Evolutionary conservation across 805 yeast genomes (phyloP).

Genomic region (Blastobotrys mokoenaii): DNA sequence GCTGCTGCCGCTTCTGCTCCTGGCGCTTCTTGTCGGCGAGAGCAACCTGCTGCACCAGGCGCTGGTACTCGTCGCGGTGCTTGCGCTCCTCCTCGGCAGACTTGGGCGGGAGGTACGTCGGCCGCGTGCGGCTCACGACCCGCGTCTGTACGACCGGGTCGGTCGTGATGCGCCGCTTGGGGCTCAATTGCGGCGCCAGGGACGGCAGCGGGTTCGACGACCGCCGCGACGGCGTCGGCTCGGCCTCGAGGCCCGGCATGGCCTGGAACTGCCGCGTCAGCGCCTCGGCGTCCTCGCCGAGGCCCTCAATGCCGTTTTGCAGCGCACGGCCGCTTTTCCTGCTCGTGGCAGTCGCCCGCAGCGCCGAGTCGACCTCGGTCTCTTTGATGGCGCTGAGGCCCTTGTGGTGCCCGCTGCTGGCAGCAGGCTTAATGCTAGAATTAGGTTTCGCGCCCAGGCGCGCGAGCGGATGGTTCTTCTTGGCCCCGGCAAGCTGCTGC

Average conservation of each 20-base stretch:
- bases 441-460: too few species aligned
- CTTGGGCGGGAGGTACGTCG: constrained; percentile 61
- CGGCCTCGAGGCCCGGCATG: constrained; percentile 10
- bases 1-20: constrained; percentile 12
- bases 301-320: constrained; percentile 25
- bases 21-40: constrained; percentile 32
- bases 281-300: constrained; percentile 30
- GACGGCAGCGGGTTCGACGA: neutral
- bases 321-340: too few species aligned
- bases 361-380: constrained; percentile 21
- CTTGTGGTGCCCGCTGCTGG: neutral
- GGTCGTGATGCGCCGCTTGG: neutral
- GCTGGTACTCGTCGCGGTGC: constrained; percentile 47
- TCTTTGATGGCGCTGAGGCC: constrained; percentile 13
- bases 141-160: neutral
- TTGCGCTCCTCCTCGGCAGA: constrained; percentile 40
- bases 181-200: neutral
- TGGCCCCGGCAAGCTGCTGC: constrained; percentile 3
- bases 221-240: constrained; percentile 12
- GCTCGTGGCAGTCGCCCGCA: too few species aligned
- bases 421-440: too few species aligned
- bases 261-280: constrained; percentile 26
- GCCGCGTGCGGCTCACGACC: constrained; percentile 39
- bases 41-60: constrained; percentile 29
- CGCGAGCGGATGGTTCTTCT: neutral